phyloP scores from a whole-genome alignment of 2,329 filamentous ascomycete species.

The Penicillium occitanis region DNA sequence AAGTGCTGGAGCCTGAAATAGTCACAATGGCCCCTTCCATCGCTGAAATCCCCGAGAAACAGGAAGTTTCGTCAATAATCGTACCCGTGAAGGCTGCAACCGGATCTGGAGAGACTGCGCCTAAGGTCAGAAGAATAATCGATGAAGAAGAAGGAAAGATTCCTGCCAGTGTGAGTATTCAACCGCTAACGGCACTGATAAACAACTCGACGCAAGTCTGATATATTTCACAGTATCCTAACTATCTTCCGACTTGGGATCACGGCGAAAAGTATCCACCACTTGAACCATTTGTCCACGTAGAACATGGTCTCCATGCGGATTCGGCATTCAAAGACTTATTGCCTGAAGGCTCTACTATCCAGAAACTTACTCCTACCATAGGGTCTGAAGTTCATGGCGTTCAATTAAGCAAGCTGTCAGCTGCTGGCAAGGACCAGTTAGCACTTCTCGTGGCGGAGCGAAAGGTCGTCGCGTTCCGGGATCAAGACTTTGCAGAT shows the following conservation, averaged over 20 bases:
- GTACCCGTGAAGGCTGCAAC: constrained; percentile 4
- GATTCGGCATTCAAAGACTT: constrained; percentile 47
- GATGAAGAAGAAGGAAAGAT: constrained; percentile 11
- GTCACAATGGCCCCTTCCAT: constrained; percentile 15
- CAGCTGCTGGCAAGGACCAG: constrained; percentile 51
- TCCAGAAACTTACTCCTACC: constrained; percentile 24
- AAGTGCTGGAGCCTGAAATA: not conserved
- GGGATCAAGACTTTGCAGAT: constrained; percentile 26
- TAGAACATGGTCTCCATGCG: constrained; percentile 43
- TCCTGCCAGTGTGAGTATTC: constrained; percentile 6
- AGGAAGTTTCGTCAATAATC: not conserved
- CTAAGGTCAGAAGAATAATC: constrained; percentile 15
- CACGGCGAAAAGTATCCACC: constrained; percentile 37
- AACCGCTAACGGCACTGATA: not conserved
- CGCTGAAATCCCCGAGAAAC: constrained; percentile 2
- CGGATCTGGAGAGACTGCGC: not conserved
- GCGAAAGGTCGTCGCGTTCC: constrained; percentile 25
- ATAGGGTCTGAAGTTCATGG: constrained; percentile 54
- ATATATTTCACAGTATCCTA: constrained; percentile 25
- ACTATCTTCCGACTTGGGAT: constrained; percentile 31
- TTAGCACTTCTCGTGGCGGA: constrained; percentile 48
- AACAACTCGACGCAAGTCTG: not conserved
- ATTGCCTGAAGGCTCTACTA: constrained; percentile 29
- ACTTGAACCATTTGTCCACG: constrained; percentile 44
- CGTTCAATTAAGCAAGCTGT: constrained; percentile 51